Base-by-base conservation (phyloP, 768 basidiomycete genomes). In the Rhodosporidiobolus odoratus region DNA sequence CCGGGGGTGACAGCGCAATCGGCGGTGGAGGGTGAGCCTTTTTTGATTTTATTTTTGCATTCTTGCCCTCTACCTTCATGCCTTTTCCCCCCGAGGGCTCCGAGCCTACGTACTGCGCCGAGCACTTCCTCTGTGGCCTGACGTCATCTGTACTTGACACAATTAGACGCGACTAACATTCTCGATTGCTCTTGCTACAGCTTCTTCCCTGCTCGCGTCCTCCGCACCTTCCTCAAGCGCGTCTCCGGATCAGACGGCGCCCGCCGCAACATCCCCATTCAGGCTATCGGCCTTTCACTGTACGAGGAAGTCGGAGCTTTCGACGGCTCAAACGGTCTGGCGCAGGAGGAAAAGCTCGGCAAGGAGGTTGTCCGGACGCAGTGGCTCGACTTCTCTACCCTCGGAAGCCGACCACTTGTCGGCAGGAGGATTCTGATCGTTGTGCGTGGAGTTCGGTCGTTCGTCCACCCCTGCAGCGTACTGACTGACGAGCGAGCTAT, bases 201-300 rank as follows among this genome's bases (percentile, higher is more conserved):
- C 37, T 97, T 95, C 82, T 93, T 97, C 81, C 94, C 94, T 59
- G 94, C 94, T 30, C 88, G 94, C 54, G 89, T 96, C 53, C 84
- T 95, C 27, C 66, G 85, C 62, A 78, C 74, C 25, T 75, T 75
- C 68, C 63, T 69, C 48, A 69, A 67, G 69, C 66, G 69, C 92
- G 60, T 94, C 93, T 0, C 93, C 92, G 82, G 82, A 93, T 71
- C 89, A 89, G 77, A 87, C 77, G 80, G 84, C 25, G 83, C 85
- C 3, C 84, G 84, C 50, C 37, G 75, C 88, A 90, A 66, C 86
- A 68, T 75, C 34, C 73, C 73, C 30, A 75, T 75, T 40, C 69
- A 70, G 62, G 95, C 96, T 8, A 97, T 99, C 73, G 94, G 96
- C 3, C 85, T 99, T 40, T 94, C 92, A 9, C 84, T 99, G 5